These are phyloP conservation scores for Neobulgaria alba DNA, from an alignment of 2,329 filamentous ascomycete species.

Conservation along the genomic window DNA sequence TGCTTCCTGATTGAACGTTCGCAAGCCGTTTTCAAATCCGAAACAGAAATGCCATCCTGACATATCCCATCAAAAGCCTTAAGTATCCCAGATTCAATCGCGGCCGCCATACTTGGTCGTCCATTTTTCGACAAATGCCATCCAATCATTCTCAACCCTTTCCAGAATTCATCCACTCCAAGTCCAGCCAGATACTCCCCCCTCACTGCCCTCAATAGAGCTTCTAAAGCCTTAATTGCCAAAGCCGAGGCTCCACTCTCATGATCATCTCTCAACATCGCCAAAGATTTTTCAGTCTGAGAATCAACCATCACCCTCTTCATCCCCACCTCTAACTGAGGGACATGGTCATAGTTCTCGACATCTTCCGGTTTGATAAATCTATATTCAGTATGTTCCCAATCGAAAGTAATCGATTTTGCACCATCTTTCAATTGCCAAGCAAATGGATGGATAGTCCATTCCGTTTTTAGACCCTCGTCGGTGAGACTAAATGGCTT, in stretches of 20 bases:
- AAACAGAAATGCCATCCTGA: neutral
- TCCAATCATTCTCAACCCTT: constrained; percentile 42
- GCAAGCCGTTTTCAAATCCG: constrained; percentile 4
- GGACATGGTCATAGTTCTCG: constrained; percentile 43
- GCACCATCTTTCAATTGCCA: constrained; percentile 39
- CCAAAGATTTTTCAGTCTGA: constrained; percentile 39
- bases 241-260: constrained; percentile 51
- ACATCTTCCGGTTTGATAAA: constrained; percentile 41
- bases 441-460: constrained; percentile 56
- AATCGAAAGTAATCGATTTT: constrained; percentile 44
- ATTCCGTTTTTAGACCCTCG: constrained; percentile 42
- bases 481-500: constrained; percentile 52
- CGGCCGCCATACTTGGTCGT: constrained; percentile 56
- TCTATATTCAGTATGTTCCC: constrained; percentile 55
- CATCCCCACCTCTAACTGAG: constrained; percentile 48
- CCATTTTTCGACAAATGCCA: constrained; percentile 60
- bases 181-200: constrained; percentile 25
- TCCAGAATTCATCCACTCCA: constrained; percentile 41
- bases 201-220: constrained; percentile 39
- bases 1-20: constrained; percentile 19
- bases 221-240: constrained; percentile 42
- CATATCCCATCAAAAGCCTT: constrained; percentile 32
- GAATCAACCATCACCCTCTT: constrained; percentile 42
- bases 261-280: constrained; percentile 44
- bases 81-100: constrained; percentile 44